These are phyloP conservation scores for Euphorbia pulcherrima DNA, from an alignment of 345 rosid species.

Conservation along the genomic window DNA sequence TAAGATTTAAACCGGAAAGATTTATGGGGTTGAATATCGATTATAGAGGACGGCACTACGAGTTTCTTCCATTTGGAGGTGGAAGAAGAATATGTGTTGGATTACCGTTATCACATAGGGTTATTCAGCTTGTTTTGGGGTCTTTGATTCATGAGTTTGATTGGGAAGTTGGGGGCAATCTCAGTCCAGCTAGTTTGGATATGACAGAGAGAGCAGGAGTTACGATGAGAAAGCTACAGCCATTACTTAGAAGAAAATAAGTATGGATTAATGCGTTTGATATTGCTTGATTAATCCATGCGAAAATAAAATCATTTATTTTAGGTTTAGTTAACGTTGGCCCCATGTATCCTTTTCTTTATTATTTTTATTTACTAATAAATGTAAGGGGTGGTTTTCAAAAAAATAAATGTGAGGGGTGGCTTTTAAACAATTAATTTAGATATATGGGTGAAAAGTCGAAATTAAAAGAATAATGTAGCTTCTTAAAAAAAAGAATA, in stretches of 20 bases:
- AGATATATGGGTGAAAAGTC: too few relatives aligned
- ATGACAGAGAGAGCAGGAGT: neutral
- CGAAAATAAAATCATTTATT: too few relatives aligned
- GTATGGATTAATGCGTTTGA: too few relatives aligned
- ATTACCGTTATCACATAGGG: conserved; percentile 35
- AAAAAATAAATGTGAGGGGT: too few relatives aligned
- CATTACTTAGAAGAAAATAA: neutral
- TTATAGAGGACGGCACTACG: conserved; percentile 38
- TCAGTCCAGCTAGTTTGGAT: neutral
- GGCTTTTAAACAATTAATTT: too few relatives aligned
- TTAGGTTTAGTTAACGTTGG: too few relatives aligned
- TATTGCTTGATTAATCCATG: too few relatives aligned
- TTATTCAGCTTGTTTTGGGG: conserved; percentile 29
- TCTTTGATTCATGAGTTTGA: conserved; percentile 35
- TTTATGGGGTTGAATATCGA: conserved; percentile 36
- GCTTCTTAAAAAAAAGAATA: too few relatives aligned
- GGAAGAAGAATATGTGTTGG: conserved; percentile 51
- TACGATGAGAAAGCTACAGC: neutral
- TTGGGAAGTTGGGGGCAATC: neutral
- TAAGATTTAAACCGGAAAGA: conserved; percentile 39
- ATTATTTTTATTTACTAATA: too few relatives aligned
- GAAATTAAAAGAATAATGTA: too few relatives aligned
- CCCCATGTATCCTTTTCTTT: too few relatives aligned
- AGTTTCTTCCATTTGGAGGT: conserved; percentile 46
- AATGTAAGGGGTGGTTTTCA: too few relatives aligned